phyloP scores from a whole-genome alignment of 2,329 filamentous ascomycete genomes.

The Clonostachys sp. region DNA sequence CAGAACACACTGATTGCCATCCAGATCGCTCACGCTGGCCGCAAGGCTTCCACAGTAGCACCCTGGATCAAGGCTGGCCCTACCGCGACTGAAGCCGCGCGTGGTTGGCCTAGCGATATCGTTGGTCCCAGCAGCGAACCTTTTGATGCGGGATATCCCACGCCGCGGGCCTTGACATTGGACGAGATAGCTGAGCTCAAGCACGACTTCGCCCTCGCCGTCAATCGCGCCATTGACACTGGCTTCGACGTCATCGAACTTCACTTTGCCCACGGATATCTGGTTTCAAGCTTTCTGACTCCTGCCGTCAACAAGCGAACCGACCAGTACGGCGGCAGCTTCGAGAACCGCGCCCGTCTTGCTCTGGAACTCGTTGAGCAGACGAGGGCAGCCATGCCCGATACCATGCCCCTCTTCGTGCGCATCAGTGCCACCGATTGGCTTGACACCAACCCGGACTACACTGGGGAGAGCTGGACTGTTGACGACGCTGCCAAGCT shows the following conservation, averaged over 20 bases:
- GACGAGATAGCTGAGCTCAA: slow-evolving; percentile 63
- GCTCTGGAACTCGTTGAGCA: slow-evolving; percentile 63
- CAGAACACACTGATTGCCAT: slow-evolving; percentile 64
- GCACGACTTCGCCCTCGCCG: slow-evolving; percentile 48
- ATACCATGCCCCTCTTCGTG: slow-evolving; percentile 66
- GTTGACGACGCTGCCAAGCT: slow-evolving; percentile 59
- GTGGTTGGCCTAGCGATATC: slow-evolving; percentile 38
- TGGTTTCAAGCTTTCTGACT: slow-evolving; percentile 65
- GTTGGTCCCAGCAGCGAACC: slow-evolving; percentile 17
- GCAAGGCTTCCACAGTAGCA: slow-evolving; percentile 45
- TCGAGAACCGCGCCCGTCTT: slow-evolving; percentile 67
- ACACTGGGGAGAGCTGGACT: slow-evolving; percentile 60
- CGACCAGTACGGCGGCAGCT: slow-evolving; percentile 59
- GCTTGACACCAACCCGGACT: slow-evolving; percentile 57
- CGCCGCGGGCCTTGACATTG: slow-evolving; percentile 57
- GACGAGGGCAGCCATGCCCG: slow-evolving; percentile 57
- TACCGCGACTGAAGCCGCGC: slow-evolving; percentile 39
- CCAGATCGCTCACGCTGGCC: slow-evolving; percentile 66
- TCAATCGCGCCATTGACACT: slow-evolving; percentile 50
- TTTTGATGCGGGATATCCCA: slow-evolving; percentile 11
- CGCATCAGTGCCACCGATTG: slow-evolving; percentile 74
- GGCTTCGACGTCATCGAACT: slow-evolving; percentile 68
- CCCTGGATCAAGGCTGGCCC: slow-evolving; percentile 51
- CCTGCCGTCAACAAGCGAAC: slow-evolving; percentile 62
- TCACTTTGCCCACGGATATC: slow-evolving; percentile 72